Percentiles rank a stretch among this genome's conserved stretches.
Evolutionary conservation across 495 filamentous ascomycete species (phyloP).

Genomic region (Corynascus novoguineensis): DNA sequence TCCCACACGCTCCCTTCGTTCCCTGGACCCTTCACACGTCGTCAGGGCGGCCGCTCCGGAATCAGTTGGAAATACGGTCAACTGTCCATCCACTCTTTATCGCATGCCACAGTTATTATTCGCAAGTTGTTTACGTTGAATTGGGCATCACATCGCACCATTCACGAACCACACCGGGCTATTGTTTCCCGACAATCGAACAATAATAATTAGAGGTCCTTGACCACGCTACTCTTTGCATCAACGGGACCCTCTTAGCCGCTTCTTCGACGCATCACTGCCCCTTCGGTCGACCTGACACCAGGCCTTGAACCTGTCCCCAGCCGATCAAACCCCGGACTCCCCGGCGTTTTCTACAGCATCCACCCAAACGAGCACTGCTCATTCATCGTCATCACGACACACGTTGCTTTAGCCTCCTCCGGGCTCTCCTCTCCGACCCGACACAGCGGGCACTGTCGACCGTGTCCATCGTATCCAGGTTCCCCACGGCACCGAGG

Average conservation of each 20-base stretch:
- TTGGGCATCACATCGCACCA: not conserved
- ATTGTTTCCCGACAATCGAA: conserved; percentile 15
- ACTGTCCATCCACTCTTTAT: conserved; percentile 21
- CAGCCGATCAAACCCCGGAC: conserved; percentile 35
- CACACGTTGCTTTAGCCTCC: not conserved
- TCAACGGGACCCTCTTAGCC: conserved; percentile 1
- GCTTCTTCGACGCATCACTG: conserved; percentile 22
- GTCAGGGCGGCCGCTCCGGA: conserved; percentile 12
- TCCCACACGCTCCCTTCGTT: conserved; percentile 7
- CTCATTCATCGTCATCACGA: not conserved
- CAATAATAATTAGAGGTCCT: conserved; percentile 4
- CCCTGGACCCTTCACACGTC: not conserved
- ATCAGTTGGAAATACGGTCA: not conserved
- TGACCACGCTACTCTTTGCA: not conserved
- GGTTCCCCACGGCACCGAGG: not conserved
- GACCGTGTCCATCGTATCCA: not conserved
- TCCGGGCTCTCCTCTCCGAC: not conserved
- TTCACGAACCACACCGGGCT: conserved; percentile 7
- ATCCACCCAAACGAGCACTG: not conserved
- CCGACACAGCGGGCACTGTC: not conserved
- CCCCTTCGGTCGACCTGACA: conserved; percentile 24
- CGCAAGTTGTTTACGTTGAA: not conserved
- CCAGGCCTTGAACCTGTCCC: conserved; percentile 15
- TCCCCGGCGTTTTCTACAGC: conserved; percentile 8
- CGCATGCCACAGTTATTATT: conserved; percentile 6